phyloP scores from a whole-genome alignment of 129 eudicot genomes.

The Dittrichia graveolens region DNA sequence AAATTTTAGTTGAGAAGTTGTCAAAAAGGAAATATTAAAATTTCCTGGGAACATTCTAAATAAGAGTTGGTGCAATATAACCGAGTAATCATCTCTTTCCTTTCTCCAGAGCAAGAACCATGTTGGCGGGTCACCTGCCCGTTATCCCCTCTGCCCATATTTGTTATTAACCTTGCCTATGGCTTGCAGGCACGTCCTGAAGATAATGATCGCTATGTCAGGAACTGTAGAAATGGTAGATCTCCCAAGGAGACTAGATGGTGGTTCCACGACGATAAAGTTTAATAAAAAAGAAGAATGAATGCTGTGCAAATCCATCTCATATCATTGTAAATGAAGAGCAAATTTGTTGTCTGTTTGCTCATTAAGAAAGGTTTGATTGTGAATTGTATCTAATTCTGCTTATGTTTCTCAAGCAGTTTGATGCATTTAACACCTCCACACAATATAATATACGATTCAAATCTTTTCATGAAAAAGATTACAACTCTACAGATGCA shows the following conservation, averaged over 20 bases:
- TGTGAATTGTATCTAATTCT: slow-evolving; percentile 23
- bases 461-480: slow-evolving; percentile 22
- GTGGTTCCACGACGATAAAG: slow-evolving; percentile 94
- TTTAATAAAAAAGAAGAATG: slow-evolving; percentile 41
- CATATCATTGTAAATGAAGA: slow-evolving; percentile 49
- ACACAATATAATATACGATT: slow-evolving; percentile 17
- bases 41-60: neutral
- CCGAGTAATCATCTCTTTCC: neutral
- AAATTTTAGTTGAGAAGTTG: neutral
- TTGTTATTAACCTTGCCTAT: neutral
- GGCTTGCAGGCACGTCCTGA: slow-evolving; percentile 69
- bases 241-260: slow-evolving; percentile 93
- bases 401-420: slow-evolving; percentile 33
- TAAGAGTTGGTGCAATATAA: neutral
- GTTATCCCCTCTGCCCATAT: too few relatives aligned
- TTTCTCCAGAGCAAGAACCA: neutral
- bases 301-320: slow-evolving; percentile 28
- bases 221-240: slow-evolving; percentile 77
- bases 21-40: neutral
- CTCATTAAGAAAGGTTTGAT: slow-evolving; percentile 36
- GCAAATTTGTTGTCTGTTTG: slow-evolving; percentile 37
- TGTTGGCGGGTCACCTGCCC: too few relatives aligned
- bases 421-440: slow-evolving; percentile 25
- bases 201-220: slow-evolving; percentile 81
- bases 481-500: slow-evolving; percentile 22